Conservation (phyloP, 192 early-diverging fungal species). For the Linnemannia zychae region DNA sequence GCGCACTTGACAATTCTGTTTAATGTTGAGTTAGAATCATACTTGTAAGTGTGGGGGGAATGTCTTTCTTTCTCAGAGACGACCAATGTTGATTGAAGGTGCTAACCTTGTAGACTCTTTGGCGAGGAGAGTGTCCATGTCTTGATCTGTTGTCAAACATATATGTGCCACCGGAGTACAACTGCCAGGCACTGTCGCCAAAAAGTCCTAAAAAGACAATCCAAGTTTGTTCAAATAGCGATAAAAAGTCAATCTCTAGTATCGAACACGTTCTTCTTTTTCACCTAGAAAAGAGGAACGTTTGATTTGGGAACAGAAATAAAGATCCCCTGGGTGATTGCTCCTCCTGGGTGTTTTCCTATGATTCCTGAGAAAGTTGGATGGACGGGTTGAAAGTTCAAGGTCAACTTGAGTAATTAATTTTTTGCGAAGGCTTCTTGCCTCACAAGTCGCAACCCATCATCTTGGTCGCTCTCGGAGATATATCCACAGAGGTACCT, state of each 20-base stretch:
- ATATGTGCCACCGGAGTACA: background rate
- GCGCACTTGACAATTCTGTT: slow-evolving; percentile 12
- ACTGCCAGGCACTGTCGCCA: background rate
- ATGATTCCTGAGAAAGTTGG: too few species aligned
- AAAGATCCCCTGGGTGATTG: too few species aligned
- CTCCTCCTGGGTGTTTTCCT: too few species aligned
- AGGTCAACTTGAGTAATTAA: too few species aligned
- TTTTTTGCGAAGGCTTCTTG: too few species aligned
- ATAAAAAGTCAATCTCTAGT: background rate
- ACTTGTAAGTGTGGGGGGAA: background rate
- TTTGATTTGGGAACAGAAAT: too few species aligned
- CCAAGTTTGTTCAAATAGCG: background rate
- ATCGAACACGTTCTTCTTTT: too few species aligned
- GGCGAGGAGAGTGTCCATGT: slow-evolving; percentile 3
- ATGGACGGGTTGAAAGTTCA: too few species aligned
- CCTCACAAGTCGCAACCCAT: background rate
- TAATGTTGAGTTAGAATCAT: too few species aligned
- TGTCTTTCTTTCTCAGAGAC: too few species aligned
- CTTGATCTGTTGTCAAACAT: slow-evolving; percentile 6
- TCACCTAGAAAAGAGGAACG: too few species aligned
- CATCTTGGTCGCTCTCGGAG: background rate
- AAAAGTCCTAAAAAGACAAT: background rate
- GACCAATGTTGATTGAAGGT: background rate
- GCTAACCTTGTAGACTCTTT: background rate
- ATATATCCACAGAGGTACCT: background rate